Evolutionary conservation across 306 rosid genomes (phyloP), one percentile per base, ranked within the genome.

Genomic region (Echinosophora koreensis): DNA sequence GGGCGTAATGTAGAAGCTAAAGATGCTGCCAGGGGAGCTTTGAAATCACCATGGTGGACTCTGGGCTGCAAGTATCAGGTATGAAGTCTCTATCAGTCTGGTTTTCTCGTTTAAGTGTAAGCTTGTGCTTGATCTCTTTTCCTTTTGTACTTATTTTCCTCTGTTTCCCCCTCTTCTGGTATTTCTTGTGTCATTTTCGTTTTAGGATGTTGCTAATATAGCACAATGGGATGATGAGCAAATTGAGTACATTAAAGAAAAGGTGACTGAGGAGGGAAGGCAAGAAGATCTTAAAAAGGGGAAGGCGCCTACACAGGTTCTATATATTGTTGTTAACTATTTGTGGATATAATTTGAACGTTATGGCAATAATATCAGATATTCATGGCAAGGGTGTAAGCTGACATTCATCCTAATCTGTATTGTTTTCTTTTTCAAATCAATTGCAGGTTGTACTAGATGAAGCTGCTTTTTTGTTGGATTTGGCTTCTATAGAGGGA

Each of bases 211-310:
- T 60, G 98, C 97, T 56, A 83, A 79, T 68, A 86, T 94, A 39
- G 98, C 97, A 11, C 89, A 92, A 80, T 94, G 98, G 98, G 92
- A 90, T 2, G 98, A 94, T 84, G 98, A 94, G 62, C 98, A 92
- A 89, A 90, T 94, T 76, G 95, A 94, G 88, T 94, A 89, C 82
- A 69, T 92, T 44, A 92, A 89, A 77, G 98, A 92, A 85, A 95
- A 84, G 80, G 94, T 94, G 74, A 84, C 96, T 1, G 95, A 85
- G 75, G 96, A 92, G 86, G 98, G 98, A 88, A 88, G 90, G 82
- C 92, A 71, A 83, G 96, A 84, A 62, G 98, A 94, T 86, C 80
- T 92, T 57, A 86, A 86, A 55, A 94, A 90, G 87, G 97, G 97
- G 70, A 92, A 92, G 82, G 93, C 84, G n/a, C 94, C 90, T 22